A percentile compares a stretch with the other conserved stretches of the same genome.
Evolutionary conservation across 1,284 basidiomycete genomes (phyloP).

Genomic region (Puccinia triticina): DNA sequence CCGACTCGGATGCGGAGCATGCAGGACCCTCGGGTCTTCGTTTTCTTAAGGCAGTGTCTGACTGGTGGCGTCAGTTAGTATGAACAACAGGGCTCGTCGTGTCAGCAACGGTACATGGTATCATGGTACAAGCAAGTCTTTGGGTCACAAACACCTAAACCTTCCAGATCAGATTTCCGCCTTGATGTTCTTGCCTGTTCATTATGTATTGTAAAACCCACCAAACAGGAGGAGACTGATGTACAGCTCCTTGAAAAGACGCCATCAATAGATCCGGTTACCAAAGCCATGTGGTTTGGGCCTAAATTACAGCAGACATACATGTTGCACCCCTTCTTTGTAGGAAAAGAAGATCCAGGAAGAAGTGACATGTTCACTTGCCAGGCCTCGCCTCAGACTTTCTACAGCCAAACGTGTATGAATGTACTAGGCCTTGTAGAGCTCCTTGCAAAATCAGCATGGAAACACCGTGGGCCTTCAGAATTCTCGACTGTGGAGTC

Average conservation of each 20-base stretch:
- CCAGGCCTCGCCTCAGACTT: not conserved
- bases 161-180: slow-evolving; percentile 35
- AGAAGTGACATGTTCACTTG: not conserved
- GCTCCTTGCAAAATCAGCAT: not conserved
- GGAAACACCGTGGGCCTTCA: not conserved
- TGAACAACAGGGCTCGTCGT: slow-evolving; percentile 28
- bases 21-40: slow-evolving; percentile 38
- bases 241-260: not conserved
- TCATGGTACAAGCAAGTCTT: slow-evolving; percentile 19
- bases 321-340: slow-evolving; percentile 7
- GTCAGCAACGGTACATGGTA: slow-evolving; percentile 23
- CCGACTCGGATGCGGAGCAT: slow-evolving; percentile 32
- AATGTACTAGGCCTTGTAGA: not conserved
- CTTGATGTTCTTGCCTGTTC: slow-evolving; percentile 32
- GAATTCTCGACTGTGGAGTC: too few relatives aligned
- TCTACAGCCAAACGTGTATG: not conserved
- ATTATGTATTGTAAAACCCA: not conserved
- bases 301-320: not conserved
- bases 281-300: slow-evolving; percentile 37
- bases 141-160: slow-evolving; percentile 19
- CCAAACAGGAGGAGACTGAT: slow-evolving; percentile 13
- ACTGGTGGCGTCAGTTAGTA: slow-evolving; percentile 18
- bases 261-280: slow-evolving; percentile 21
- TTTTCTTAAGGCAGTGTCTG: slow-evolving; percentile 13
- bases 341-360: not conserved